These are phyloP conservation scores for Microcyclosporella mali DNA, from an alignment of 2,329 filamentous ascomycete species.

Conservation along the genomic window DNA sequence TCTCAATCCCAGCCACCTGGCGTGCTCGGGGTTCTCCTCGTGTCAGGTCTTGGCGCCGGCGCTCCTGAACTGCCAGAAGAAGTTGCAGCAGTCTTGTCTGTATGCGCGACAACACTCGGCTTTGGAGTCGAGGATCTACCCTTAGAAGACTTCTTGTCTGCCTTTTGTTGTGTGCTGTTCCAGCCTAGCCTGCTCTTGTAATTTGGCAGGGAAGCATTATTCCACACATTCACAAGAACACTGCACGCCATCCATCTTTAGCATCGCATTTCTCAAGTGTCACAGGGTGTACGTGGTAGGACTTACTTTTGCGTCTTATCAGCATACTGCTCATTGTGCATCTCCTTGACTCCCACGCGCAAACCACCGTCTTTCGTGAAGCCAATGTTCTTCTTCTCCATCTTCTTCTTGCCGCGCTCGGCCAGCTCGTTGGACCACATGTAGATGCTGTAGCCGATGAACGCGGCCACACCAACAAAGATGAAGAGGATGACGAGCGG, in stretches of 20 bases:
- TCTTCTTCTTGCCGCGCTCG: constrained; percentile 58
- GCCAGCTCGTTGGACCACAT: constrained; percentile 61
- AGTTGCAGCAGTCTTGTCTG: background rate
- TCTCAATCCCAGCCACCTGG: constrained; percentile 10
- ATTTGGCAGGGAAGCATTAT: constrained; percentile 33
- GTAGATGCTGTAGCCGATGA: constrained; percentile 66
- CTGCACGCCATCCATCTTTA: background rate
- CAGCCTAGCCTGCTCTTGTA: constrained; percentile 33
- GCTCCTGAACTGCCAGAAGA: background rate
- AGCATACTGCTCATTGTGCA: constrained; percentile 63
- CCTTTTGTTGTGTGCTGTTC: constrained; percentile 20
- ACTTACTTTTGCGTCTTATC: constrained; percentile 60
- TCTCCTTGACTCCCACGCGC: constrained; percentile 63
- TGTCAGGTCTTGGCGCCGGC: constrained; percentile 9
- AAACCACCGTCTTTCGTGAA: constrained; percentile 70
- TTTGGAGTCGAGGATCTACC: constrained; percentile 4
- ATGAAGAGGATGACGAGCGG: constrained; percentile 61
- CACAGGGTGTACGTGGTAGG: background rate
- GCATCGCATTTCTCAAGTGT: background rate
- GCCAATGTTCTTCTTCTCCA: constrained; percentile 68
- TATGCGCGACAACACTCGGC: constrained; percentile 5
- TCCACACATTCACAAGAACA: constrained; percentile 48
- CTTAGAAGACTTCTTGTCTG: background rate
- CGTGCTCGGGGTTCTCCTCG: constrained; percentile 10
- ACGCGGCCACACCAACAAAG: constrained; percentile 53